These are phyloP conservation scores for Calocybe gambosa DNA, from an alignment of 1,284 basidiomycete genomes.

Conservation along the genomic window DNA sequence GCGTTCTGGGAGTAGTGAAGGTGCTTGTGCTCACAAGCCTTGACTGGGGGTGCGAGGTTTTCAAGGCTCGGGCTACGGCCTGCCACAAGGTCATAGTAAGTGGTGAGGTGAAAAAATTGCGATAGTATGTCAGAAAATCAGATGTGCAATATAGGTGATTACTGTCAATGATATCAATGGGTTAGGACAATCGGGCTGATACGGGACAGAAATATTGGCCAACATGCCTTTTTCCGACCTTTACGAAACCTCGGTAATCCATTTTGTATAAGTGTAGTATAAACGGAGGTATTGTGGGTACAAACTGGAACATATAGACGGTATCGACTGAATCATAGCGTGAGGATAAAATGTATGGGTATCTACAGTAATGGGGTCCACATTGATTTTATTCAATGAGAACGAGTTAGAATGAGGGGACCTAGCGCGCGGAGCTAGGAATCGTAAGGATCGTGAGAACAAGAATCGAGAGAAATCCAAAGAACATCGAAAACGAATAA, in stretches of 20 bases:
- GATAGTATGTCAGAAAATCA: no score
- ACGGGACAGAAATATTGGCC: no score
- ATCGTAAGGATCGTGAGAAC: slow-evolving; percentile 24
- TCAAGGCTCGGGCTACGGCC: slow-evolving; percentile 8
- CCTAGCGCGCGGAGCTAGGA: slow-evolving; percentile 26
- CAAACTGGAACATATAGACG: slow-evolving; percentile 13
- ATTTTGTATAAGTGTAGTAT: slow-evolving; percentile 18
- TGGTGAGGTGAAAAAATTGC: no score
- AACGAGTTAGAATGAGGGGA: slow-evolving; percentile 33
- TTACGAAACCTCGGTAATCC: slow-evolving; percentile 13
- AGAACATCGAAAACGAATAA: slow-evolving; percentile 10
- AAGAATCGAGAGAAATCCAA: slow-evolving; percentile 14
- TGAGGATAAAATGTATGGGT: slow-evolving; percentile 31
- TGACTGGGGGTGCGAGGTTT: not conserved
- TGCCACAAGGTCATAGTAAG: not conserved
- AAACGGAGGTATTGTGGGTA: slow-evolving; percentile 14
- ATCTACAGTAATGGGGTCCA: slow-evolving; percentile 31
- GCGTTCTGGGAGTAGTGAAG: slow-evolving; percentile 29
- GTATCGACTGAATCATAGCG: slow-evolving; percentile 20
- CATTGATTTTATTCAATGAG: slow-evolving; percentile 12
- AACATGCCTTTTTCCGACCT: no score
- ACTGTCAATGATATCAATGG: no score
- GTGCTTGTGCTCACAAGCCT: slow-evolving; percentile 21
- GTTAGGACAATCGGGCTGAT: no score
- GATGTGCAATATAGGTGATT: no score